A percentile compares a stretch with the other conserved stretches of the same genome.
phyloP scores from a whole-genome alignment of 2,329 filamentous ascomycete genomes.

The Penicillium sumatraense region DNA sequence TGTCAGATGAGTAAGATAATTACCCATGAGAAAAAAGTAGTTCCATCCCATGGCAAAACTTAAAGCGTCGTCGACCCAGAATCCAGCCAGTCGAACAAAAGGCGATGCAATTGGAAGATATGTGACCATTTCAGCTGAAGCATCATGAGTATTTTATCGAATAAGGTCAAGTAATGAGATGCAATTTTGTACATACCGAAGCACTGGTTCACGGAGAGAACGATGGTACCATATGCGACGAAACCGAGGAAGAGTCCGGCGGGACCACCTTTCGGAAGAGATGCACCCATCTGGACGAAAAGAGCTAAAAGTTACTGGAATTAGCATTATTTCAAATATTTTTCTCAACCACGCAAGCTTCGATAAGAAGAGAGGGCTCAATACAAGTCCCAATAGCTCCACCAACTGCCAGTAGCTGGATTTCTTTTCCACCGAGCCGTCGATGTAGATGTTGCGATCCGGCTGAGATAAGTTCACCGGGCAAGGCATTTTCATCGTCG shows the following conservation, averaged over 20 bases:
- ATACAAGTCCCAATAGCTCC: conserved; percentile 42
- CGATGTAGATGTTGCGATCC: conserved; percentile 31
- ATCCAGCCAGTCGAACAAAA: conserved; percentile 29
- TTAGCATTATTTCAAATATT: too few relatives aligned
- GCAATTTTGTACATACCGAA: conserved; percentile 18
- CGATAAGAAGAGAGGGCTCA: too few relatives aligned
- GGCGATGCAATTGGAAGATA: conserved; percentile 36
- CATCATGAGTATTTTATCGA: not conserved
- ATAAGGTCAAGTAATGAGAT: not conserved
- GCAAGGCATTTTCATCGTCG: conserved; percentile 18
- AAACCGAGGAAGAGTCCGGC: conserved; percentile 41
- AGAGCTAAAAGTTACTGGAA: conserved; percentile 11
- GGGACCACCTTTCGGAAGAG: conserved; percentile 41
- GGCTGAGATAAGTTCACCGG: conserved; percentile 22
- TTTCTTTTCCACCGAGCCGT: conserved; percentile 30
- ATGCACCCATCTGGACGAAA: conserved; percentile 38
- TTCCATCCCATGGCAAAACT: conserved; percentile 38
- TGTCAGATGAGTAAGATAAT: not conserved
- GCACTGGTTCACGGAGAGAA: conserved; percentile 38
- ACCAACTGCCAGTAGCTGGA: conserved; percentile 41
- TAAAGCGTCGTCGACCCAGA: conserved; percentile 36
- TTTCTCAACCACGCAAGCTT: too few relatives aligned
- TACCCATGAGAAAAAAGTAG: conserved; percentile 21
- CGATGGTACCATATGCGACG: conserved; percentile 29
- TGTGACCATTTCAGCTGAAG: conserved; percentile 34